Evolutionary conservation across 345 rosid genomes (phyloP), one percentile per base, ranked within the genome.

Genomic region (Linum lewisii): DNA sequence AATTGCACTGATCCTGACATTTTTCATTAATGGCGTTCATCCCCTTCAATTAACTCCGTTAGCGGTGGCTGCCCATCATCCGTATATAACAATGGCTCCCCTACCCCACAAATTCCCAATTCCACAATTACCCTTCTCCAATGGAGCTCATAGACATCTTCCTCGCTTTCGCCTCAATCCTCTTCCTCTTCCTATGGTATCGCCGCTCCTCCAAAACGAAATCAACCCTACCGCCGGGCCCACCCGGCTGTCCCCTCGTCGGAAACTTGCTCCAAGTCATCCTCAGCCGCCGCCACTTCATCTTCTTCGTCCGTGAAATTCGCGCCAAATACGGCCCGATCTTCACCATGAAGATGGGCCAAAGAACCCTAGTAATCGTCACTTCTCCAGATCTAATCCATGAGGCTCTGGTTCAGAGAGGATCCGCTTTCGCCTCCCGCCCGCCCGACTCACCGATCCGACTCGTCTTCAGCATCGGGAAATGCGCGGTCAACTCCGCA

Each of bases 281-380:
- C 67, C 82, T 83, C 66, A 77, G 86, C 36, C 78, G 88, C 26
- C 86, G 84, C 1, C 93, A 86, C 62, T 93, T 89, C 79, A 76
- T 93, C 51, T 93, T 79, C 19, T 7, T 76, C 11, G 52, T 83
- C 29, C 81, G 86, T 37, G 95, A 89, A 66, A 63, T 89, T 60
- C 94, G 94, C 45, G 63, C 55, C 32, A 83, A 63, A 58, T 93
- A 82, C 21, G 97, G 99, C 56, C 91, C 97, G 29, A 89, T 93
- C 54, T 93, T 93, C 81, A 85, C 89, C 67, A 74, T 93, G 94
- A 84, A 81, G 47, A 89, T 93, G 97, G 99, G 99, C 19, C 97
- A 93, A 62, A 89, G 95, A 7, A 86, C 85, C 15, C 71, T 89
- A 57, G 80, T 93, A 21, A 85, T 93, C 1, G 75, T 93, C 63